A percentile compares a stretch with the other conserved stretches of the same genome.
These are phyloP conservation scores for Nitzschia inconspicua DNA, from an alignment of 108 stramenopile species.

Conservation along the genomic window DNA sequence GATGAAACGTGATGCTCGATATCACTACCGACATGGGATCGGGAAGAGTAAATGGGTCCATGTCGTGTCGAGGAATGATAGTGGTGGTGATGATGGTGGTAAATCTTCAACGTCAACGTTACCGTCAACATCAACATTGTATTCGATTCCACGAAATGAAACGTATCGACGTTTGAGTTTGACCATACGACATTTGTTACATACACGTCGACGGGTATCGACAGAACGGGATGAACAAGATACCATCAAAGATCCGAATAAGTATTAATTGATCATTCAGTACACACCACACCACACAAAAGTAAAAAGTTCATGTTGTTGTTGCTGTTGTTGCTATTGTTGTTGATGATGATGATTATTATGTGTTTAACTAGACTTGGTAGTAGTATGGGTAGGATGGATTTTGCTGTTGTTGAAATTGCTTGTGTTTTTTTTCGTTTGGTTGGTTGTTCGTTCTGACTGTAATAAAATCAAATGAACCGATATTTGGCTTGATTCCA, in stretches of 20 bases:
- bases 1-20: conserved; percentile 14
- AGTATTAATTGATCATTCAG: not conserved
- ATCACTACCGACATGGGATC: conserved; percentile 22
- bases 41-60: conserved; percentile 21
- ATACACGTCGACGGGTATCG: conserved; percentile 9
- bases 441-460: no score
- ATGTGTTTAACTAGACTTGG: no score
- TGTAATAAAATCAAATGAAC: no score
- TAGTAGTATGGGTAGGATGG: no score
- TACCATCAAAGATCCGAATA: conserved; percentile 6
- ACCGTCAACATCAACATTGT: not conserved
- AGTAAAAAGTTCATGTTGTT: no score
- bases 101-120: not conserved
- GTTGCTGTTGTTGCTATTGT: no score
- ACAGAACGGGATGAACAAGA: conserved; percentile 1
- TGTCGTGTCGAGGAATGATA: not conserved
- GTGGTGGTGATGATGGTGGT: not conserved
- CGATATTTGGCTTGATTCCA: no score
- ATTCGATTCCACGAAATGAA: conserved; percentile 1
- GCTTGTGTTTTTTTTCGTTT: no score
- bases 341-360: no score
- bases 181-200: conserved; percentile 17
- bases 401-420: no score
- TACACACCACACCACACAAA: no score
- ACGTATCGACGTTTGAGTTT: conserved; percentile 19